These are phyloP conservation scores for Cercophora newfieldiana DNA, from an alignment of 495 filamentous ascomycete genomes.

Conservation along the genomic window DNA sequence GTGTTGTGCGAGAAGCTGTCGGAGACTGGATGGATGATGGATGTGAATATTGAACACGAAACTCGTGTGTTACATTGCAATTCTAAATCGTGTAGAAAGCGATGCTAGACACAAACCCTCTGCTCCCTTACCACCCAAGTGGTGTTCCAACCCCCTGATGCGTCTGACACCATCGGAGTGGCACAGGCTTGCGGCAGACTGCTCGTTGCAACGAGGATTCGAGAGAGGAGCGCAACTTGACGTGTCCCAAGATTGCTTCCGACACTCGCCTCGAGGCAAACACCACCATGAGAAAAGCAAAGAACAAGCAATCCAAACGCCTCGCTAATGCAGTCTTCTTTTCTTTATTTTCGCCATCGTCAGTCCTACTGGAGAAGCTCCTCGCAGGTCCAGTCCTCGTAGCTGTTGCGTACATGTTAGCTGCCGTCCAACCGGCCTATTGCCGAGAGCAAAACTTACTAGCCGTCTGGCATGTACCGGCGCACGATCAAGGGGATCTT, in stretches of 20 bases:
- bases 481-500: conserved; percentile 96
- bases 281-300: neutral
- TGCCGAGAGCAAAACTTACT: conserved; percentile 58
- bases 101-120: neutral
- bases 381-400: conserved; percentile 99
- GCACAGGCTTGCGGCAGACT: neutral
- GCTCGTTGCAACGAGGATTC: neutral
- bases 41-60: neutral
- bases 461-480: conserved; percentile 94
- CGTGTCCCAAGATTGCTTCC: neutral
- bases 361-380: conserved; percentile 66
- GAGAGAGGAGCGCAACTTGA: neutral
- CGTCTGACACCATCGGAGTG: neutral
- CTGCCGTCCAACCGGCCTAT: neutral
- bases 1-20: too few relatives aligned
- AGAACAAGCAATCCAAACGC: conserved; percentile 1
- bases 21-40: too few relatives aligned
- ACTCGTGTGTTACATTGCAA: neutral
- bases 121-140: neutral
- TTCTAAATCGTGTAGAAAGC: neutral
- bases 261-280: neutral
- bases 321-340: conserved; percentile 33
- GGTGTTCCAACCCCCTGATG: neutral
- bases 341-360: neutral
- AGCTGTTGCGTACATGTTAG: conserved; percentile 57